Base-by-base conservation (phyloP, 805 yeast genomes). In the Barnettozyma sucrosica region DNA sequence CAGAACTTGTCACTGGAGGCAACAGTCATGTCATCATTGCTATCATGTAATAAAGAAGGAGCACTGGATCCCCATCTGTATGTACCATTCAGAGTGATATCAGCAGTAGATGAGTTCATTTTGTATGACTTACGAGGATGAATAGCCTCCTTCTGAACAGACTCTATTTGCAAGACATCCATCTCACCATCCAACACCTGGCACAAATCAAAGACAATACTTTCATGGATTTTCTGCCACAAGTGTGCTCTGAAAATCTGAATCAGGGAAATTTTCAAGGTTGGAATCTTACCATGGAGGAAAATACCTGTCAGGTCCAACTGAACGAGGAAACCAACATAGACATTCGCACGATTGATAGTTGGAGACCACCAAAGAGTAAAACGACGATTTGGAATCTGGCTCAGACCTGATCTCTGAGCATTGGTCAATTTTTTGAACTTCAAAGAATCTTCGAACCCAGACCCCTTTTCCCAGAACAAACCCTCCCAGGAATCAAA, bases 291-390 rank as follows among this genome's bases (percentile, higher is more conserved):
- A 56, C 99, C 99, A 63, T 93, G 99, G 43, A 93, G 71, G 66
- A 93, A 93, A 25, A 93, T 92, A 59, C 99, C 99, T 0, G 99
- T 93, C 61, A 93, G 71, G 66, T 93, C 99, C 40, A 93, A 72
- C 64, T 93, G 99, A 25, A 93, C 99, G 60, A 90, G 73, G 70
- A 93, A 93, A 24, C 99, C 99, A 48, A 93, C 97, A 62, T 93
- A 93, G 23, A 93, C 98, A 61, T 93, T 93, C 6, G 99, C 99
- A 54, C 99, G 78, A 61, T 93, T 93, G 58, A 93, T 93, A 0
- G 99, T 93, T 6, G 99, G 99, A 0, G 97, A 89, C 99, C 99
- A 93, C 99, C 99, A 93, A 26, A 93, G 70, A 0, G 99, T 93
- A 63, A 93, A 93, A 41, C 99, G 77, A 64, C 99, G 83, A 63